Percentiles rank a stretch among this genome's conserved stretches.
phyloP scores from a whole-genome alignment of 2,329 filamentous ascomycete genomes.

The Fusarium zealandicum region DNA sequence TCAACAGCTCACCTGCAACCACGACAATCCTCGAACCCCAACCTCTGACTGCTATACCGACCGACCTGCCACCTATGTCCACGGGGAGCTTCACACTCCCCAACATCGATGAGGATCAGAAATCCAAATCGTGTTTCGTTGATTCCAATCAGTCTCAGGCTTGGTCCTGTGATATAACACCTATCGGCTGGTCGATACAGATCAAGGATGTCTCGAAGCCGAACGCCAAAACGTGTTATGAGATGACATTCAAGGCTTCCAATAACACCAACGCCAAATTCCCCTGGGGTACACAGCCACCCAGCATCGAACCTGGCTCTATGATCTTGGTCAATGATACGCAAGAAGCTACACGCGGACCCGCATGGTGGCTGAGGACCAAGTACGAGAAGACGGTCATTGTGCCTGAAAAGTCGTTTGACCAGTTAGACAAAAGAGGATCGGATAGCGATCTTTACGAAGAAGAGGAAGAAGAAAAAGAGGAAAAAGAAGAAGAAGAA shows the following conservation, averaged over 20 bases:
- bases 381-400: slow-evolving; percentile 65
- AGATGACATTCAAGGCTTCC: slow-evolving; percentile 49
- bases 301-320: slow-evolving; percentile 49
- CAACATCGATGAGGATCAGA: slow-evolving; percentile 56
- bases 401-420: slow-evolving; percentile 53
- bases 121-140: slow-evolving; percentile 64
- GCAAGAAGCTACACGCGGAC: slow-evolving; percentile 55
- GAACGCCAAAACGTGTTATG: slow-evolving; percentile 49
- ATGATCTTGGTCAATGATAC: slow-evolving; percentile 61
- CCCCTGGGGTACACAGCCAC: slow-evolving; percentile 63
- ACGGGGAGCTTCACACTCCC: slow-evolving; percentile 65
- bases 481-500: no score
- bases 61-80: slow-evolving; percentile 59
- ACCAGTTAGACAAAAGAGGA: slow-evolving; percentile 42
- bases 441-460: slow-evolving; percentile 26
- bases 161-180: slow-evolving; percentile 67
- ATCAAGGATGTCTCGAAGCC: slow-evolving; percentile 43
- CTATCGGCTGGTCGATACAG: slow-evolving; percentile 49
- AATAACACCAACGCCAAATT: slow-evolving; percentile 46
- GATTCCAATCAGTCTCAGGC: slow-evolving; percentile 62
- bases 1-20: slow-evolving; percentile 41
- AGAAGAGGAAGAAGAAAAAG: slow-evolving; percentile 9
- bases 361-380: slow-evolving; percentile 62
- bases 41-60: slow-evolving; percentile 58
- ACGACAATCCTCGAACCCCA: slow-evolving; percentile 56